phyloP scores from a whole-genome alignment of 306 rosid genomes.

The Crotalaria pallida region DNA sequence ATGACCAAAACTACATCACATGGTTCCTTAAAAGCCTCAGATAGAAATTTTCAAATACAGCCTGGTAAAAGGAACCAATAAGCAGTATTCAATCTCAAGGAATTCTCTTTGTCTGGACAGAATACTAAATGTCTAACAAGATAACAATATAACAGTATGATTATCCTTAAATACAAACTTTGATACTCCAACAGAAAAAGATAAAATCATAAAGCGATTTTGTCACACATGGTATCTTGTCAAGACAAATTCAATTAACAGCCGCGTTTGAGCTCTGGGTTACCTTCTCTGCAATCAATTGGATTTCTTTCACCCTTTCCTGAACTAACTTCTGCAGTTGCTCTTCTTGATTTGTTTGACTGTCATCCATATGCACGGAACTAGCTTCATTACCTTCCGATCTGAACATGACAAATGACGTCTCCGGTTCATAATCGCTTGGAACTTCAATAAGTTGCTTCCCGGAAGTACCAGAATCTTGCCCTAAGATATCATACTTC shows the following conservation, averaged over 20 bases:
- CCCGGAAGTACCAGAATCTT: slow-evolving; percentile 60
- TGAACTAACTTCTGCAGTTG: slow-evolving; percentile 67
- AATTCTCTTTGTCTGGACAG: background rate
- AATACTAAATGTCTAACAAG: background rate
- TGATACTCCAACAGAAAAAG: background rate
- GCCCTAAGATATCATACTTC: slow-evolving; percentile 77
- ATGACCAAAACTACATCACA: background rate
- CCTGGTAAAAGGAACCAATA: background rate
- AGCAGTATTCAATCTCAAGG: background rate
- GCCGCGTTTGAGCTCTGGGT: slow-evolving; percentile 12
- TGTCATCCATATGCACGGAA: slow-evolving; percentile 51
- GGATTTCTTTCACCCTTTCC: slow-evolving; percentile 66
- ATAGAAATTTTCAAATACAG: background rate
- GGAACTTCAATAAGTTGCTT: slow-evolving; percentile 64
- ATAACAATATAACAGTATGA: background rate
- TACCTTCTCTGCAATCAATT: slow-evolving; percentile 64
- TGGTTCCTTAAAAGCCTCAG: background rate
- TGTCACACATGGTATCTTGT: background rate
- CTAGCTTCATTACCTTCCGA: slow-evolving; percentile 38
- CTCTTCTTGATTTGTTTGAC: slow-evolving; percentile 59
- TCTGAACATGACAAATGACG: slow-evolving; percentile 73
- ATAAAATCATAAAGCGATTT: background rate
- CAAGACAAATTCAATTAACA: background rate
- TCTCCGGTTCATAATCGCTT: slow-evolving; percentile 42
- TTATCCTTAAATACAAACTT: slow-evolving; percentile 10